Conservation (phyloP, 148 eudicot species). For the Vaccinium vitisidaea region DNA sequence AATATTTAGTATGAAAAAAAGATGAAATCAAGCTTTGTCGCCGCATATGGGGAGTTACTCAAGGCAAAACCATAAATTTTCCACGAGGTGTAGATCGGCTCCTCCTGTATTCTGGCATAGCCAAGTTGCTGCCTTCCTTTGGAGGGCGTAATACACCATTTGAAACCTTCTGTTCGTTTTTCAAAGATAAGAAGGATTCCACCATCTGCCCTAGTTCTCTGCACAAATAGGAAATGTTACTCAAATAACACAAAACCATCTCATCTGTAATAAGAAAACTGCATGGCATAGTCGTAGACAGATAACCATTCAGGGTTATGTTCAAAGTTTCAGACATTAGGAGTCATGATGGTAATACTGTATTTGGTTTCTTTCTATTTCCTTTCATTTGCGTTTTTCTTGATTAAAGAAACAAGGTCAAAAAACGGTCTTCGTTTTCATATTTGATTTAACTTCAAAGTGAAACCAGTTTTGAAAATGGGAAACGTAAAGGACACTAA, state of each 20-base stretch:
- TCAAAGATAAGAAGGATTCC: constrained; percentile 36
- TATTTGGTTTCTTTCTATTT: too few species aligned
- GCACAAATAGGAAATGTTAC: constrained; percentile 21
- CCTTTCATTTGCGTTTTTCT: background rate
- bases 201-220: constrained; percentile 44
- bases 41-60: constrained; percentile 9
- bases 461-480: background rate
- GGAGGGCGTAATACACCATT: constrained; percentile 32
- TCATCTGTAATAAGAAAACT: background rate
- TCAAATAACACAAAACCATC: background rate
- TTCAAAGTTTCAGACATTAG: background rate
- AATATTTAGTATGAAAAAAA: constrained; percentile 13
- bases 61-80: constrained; percentile 51
- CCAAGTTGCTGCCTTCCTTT: constrained; percentile 46
- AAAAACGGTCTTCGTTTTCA: background rate
- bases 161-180: constrained; percentile 42
- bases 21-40: background rate
- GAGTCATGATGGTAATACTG: background rate
- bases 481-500: background rate
- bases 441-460: background rate
- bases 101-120: constrained; percentile 52
- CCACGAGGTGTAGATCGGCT: constrained; percentile 88
- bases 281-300: background rate
- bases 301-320: background rate
- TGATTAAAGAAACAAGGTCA: background rate